Percentiles rank a stretch among this genome's conserved stretches.
Conservation (phyloP, 2,329 filamentous ascomycete genomes). For the Paecilomyces formosus region DNA sequence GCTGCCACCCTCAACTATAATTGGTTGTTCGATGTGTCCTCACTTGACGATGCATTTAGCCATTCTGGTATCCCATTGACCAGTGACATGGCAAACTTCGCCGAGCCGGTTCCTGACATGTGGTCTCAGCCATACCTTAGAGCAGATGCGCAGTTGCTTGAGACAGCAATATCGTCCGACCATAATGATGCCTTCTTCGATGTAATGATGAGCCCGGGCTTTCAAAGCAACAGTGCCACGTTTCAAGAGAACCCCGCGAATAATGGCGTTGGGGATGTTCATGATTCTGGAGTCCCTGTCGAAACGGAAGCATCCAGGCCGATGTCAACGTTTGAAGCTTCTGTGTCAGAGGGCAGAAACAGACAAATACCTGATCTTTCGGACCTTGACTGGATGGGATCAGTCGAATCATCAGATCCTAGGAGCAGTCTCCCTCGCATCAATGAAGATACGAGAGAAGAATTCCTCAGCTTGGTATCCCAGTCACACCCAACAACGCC, state of each 20-base stretch:
- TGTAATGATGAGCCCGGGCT: not conserved
- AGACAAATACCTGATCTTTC: constrained; percentile 5
- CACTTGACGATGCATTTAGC: constrained; percentile 28
- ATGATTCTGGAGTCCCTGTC: not conserved
- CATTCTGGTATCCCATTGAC: constrained; percentile 18
- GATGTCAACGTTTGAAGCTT: not conserved
- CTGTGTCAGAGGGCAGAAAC: not conserved
- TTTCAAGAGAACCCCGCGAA: not conserved
- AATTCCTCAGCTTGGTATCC: constrained; percentile 46
- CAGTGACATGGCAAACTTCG: constrained; percentile 16
- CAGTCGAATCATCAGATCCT: constrained; percentile 5
- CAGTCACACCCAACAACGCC: constrained; percentile 42
- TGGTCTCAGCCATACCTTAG: constrained; percentile 2
- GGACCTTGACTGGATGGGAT: constrained; percentile 22
- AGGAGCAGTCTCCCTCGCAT: constrained; percentile 14
- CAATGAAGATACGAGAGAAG: constrained; percentile 25
- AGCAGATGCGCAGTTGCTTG: not conserved
- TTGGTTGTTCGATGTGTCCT: constrained; percentile 49
- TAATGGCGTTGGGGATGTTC: not conserved
- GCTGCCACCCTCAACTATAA: constrained; percentile 57
- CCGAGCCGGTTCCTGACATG: constrained; percentile 10
- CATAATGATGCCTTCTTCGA: not conserved
- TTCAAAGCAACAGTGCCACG: not conserved
- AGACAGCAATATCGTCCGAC: not conserved
- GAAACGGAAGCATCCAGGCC: not conserved